Base-by-base conservation (phyloP, 805 yeast species). In the Candida gorgasii region DNA sequence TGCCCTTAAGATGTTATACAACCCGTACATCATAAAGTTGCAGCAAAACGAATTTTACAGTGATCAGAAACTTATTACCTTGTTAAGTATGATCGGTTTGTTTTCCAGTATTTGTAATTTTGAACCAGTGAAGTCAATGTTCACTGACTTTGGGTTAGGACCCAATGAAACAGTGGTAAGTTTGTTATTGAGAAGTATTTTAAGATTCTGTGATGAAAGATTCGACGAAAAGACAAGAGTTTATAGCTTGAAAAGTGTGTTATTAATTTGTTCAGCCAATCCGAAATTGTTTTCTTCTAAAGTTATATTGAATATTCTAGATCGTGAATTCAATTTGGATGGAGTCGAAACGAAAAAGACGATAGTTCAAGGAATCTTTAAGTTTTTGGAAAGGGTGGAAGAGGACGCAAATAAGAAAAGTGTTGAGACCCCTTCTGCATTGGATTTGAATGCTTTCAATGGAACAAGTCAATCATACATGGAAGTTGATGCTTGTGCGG, bases 401-500 rank as follows among this genome's bases (percentile, higher is more conserved):
- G 58, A 60, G 11, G 68, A 70, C 12, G 55, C 79, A 1, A 54
- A 65, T 14, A 65, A 62, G 38, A 59, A 66, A 41, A 60, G 72
- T 24, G 80, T 78, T 0, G 49, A 65, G 1, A 70, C 63, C 11
- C 34, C 44, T n/a, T n/a, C n/a, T n/a, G n/a, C n/a, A 2, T 51
- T 75, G 4, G 86, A 78, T 50, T 61, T 72, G 11, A 72, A 68
- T 5, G 76, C 73, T 0, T 76, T 83, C 50, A 80, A 79, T 51
- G 88, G 86, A 0, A 45, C 45, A 17, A 65, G 79, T 0, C 61
- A 68, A 27, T 62, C 73, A 1, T 72, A 76, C 38, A 63, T 74
- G 18, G 75, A 71, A 52, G 93, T 86, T 54, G 86, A 89, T 11
- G 79, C 87, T 0, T 83, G 93, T 56, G 77, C 92, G 0, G 82